Conservation (phyloP, 2,329 filamentous ascomycete genomes). For the Chaetothyriales sp. region DNA sequence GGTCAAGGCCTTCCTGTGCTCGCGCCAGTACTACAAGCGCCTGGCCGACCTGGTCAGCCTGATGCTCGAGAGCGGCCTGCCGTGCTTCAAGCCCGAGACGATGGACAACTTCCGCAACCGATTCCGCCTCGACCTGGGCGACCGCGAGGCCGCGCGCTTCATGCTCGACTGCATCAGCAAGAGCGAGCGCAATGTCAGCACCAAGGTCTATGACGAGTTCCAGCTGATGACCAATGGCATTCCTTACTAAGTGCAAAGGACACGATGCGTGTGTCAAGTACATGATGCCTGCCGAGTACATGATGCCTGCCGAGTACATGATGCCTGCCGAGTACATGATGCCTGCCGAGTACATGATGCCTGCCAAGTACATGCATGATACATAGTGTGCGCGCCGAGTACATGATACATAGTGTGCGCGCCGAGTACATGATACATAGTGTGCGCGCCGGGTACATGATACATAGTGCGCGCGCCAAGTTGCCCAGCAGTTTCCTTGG, state of each 20-base stretch:
- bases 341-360: too few species aligned
- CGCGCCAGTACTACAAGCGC: constrained; percentile 74
- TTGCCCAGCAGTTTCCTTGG: too few species aligned
- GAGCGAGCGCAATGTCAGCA: constrained; percentile 82
- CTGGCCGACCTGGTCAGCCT: constrained; percentile 77
- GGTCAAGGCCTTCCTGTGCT: constrained; percentile 86
- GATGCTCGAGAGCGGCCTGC: constrained; percentile 92
- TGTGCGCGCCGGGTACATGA: too few species aligned
- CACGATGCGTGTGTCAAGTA: too few species aligned
- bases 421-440: too few species aligned
- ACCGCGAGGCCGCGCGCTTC: constrained; percentile 87
- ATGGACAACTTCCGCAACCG: constrained; percentile 83
- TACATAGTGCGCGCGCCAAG: too few species aligned
- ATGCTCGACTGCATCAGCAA: constrained; percentile 81
- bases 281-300: too few species aligned
- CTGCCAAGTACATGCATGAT: too few species aligned
- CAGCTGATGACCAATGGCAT: constrained; percentile 95
- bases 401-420: too few species aligned
- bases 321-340: too few species aligned
- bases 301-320: too few species aligned
- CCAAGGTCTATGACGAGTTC: constrained; percentile 94
- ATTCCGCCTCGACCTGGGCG: constrained; percentile 82
- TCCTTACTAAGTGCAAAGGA: constrained; percentile 51
- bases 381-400: too few species aligned
- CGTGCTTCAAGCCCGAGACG: constrained; percentile 95